A percentile compares a stretch with the other conserved stretches of the same genome.
phyloP scores from a whole-genome alignment of 768 basidiomycete genomes.

The Boletus rufocinnamomeus region DNA sequence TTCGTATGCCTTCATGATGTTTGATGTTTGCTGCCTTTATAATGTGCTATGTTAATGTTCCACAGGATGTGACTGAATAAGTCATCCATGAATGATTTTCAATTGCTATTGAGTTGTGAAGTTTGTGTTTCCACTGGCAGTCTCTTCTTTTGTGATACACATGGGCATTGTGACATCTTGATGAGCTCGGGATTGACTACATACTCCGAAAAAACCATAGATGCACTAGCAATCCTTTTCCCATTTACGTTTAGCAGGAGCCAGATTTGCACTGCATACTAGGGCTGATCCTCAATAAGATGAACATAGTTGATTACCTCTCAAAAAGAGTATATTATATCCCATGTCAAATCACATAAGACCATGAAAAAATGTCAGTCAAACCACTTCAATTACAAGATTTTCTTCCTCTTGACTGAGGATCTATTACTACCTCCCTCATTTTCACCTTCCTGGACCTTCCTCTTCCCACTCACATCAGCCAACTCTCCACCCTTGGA shows the following conservation, averaged over 20 bases:
- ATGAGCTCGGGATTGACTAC: neutral
- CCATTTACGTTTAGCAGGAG: neutral
- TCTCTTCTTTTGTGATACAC: neutral
- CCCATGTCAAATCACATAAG: neutral
- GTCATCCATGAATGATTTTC: neutral
- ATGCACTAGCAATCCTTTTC: neutral
- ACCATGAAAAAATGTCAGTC: neutral
- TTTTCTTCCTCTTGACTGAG: slow-evolving; percentile 39
- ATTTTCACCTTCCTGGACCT: slow-evolving; percentile 30
- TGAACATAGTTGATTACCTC: no score
- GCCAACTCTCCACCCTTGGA: slow-evolving; percentile 21
- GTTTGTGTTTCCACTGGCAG: neutral
- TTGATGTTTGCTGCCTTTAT: neutral
- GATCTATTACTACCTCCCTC: slow-evolving; percentile 31
- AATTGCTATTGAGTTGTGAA: neutral
- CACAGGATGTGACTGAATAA: neutral
- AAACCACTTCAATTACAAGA: slow-evolving; percentile 24
- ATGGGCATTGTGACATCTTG: neutral
- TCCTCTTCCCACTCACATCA: slow-evolving; percentile 11
- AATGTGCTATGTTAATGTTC: neutral
- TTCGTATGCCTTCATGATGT: neutral
- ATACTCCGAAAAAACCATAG: neutral
- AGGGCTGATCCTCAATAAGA: neutral
- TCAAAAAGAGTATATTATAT: neutral
- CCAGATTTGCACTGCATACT: neutral